Evolutionary conservation across 169 alveolate species (phyloP).

Genomic region (Neospora caninum): DNA sequence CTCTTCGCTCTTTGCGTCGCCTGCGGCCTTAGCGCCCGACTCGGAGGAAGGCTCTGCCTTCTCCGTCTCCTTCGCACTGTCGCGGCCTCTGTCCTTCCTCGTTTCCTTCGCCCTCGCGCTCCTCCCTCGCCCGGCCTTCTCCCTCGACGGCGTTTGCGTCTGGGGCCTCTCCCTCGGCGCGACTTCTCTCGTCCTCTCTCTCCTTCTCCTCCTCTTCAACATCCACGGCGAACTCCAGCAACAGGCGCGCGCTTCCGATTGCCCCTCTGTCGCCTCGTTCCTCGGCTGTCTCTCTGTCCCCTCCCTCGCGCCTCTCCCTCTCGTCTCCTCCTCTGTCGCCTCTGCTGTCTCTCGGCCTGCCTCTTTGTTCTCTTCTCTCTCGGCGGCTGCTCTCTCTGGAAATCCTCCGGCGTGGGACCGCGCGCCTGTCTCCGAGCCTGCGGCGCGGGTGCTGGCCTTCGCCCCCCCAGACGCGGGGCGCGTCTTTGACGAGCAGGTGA

Average conservation of each 20-base stretch:
- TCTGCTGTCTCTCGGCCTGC: neutral
- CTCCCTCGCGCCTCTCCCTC: neutral
- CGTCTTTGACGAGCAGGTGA: neutral
- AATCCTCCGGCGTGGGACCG: neutral
- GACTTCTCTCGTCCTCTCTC: neutral
- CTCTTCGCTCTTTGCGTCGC: neutral
- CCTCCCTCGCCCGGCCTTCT: neutral
- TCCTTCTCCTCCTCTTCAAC: neutral
- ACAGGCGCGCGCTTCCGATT: neutral
- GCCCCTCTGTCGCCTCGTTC: neutral
- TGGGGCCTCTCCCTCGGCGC: neutral
- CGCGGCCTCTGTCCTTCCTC: neutral
- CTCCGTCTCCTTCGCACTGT: neutral
- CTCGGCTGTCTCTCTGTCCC: neutral
- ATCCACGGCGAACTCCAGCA: constrained; percentile 18
- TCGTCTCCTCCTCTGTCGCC: neutral
- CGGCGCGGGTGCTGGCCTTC: neutral
- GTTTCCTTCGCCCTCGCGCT: neutral
- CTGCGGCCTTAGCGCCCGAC: neutral
- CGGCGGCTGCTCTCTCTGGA: neutral
- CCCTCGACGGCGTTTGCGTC: neutral
- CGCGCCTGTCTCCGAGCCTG: neutral
- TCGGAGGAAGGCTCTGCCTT: neutral
- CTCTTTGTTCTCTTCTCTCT: neutral
- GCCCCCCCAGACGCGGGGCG: neutral